A percentile compares a stretch with the other conserved stretches of the same genome.
Conservation (phyloP, 805 yeast genomes). For the Yueomyces sp. region DNA sequence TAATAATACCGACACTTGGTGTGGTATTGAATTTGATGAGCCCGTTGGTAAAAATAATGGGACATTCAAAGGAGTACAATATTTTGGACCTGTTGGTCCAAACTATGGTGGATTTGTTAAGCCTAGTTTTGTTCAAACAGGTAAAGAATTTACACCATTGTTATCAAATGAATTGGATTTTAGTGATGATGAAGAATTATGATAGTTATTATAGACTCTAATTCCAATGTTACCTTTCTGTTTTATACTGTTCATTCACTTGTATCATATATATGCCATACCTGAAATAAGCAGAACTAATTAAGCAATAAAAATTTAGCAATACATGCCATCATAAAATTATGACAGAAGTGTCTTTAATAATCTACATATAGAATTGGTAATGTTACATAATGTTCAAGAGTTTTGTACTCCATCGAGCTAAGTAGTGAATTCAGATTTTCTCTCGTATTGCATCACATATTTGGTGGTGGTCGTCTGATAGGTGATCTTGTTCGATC, state of each 20-base stretch:
- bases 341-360: too few species aligned
- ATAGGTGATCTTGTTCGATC: conserved; percentile 6
- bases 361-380: too few species aligned
- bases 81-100: conserved; percentile 40
- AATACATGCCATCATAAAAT: too few species aligned
- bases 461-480: conserved; percentile 13
- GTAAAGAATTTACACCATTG: conserved; percentile 37
- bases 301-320: too few species aligned
- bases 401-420: too few species aligned
- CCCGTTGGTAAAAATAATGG: conserved; percentile 87
- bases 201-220: not conserved
- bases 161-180: conserved; percentile 27
- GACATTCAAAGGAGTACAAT: conserved; percentile 40
- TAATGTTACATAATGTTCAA: too few species aligned
- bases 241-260: too few species aligned
- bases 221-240: not conserved
- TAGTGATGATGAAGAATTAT: conserved; percentile 29
- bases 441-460: not conserved
- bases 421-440: too few species aligned
- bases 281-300: not conserved
- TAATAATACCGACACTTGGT: conserved; percentile 42
- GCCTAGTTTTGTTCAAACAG: conserved; percentile 52
- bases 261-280: too few species aligned
- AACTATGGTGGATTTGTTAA: conserved; percentile 70
- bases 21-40: conserved; percentile 75